Percentiles rank a stretch among this genome's conserved stretches.
phyloP scores from a whole-genome alignment of 305 asterid genomes.

The Fraxinus latifolia region DNA sequence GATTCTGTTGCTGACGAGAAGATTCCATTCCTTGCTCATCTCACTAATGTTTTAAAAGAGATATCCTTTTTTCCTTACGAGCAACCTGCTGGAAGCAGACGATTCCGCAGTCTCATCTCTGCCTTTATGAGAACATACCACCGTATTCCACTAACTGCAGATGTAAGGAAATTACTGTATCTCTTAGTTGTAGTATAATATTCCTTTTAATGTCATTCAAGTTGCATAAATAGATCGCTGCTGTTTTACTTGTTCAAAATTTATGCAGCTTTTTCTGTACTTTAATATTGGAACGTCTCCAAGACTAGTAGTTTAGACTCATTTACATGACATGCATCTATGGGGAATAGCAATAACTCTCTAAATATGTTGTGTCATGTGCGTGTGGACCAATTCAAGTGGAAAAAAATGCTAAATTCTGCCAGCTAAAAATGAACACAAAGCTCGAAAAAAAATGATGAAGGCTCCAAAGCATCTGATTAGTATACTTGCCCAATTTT shows the following conservation, averaged over 20 bases:
- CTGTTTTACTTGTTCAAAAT: neutral
- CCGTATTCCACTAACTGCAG: constrained; percentile 83
- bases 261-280: neutral
- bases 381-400: neutral
- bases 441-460: neutral
- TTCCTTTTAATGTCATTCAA: constrained; percentile 9
- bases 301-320: constrained; percentile 1
- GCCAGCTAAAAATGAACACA: neutral
- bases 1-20: constrained; percentile 99
- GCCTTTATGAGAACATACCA: constrained; percentile 91
- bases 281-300: constrained; percentile 2
- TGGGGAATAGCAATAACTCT: neutral
- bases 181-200: constrained; percentile 12
- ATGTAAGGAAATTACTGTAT: constrained; percentile 55
- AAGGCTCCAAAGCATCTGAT: neutral
- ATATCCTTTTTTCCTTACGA: constrained; percentile 78
- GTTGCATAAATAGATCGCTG: neutral
- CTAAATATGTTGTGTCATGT: neutral
- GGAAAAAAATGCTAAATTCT: neutral
- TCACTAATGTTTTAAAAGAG: constrained; percentile 77
- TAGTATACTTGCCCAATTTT: neutral
- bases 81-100: constrained; percentile 93
- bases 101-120: constrained; percentile 81
- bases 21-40: constrained; percentile 93
- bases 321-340: neutral